Conservation (phyloP, 331 rosid species). For the Rosa hybrid region DNA sequence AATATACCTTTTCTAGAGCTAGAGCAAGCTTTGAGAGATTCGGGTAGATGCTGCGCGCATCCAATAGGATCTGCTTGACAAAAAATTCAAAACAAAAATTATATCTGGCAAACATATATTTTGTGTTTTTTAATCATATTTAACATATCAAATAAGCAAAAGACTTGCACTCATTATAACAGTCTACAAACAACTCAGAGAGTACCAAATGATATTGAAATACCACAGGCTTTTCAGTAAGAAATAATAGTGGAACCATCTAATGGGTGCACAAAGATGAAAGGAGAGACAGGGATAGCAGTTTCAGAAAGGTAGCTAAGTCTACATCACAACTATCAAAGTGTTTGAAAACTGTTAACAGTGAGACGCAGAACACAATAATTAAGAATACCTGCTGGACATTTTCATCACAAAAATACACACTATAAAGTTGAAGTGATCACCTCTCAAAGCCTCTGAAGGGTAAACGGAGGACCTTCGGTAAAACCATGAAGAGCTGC, state of each 20-base stretch:
- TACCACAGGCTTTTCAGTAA: background rate
- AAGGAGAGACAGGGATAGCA: background rate
- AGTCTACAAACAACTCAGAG: background rate
- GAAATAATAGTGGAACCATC: background rate
- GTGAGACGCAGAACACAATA: background rate
- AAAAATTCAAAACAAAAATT: conserved; percentile 13
- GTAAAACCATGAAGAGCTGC: conserved; percentile 71
- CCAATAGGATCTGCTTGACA: conserved; percentile 75
- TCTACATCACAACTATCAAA: background rate
- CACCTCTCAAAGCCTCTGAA: conserved; percentile 96
- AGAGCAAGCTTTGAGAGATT: conserved; percentile 84
- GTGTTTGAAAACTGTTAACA: background rate
- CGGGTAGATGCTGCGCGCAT: conserved; percentile 71
- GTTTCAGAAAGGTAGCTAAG: background rate
- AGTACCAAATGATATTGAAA: background rate
- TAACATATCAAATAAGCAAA: background rate
- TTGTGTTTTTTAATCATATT: background rate
- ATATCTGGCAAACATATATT: background rate
- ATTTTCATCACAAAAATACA: background rate
- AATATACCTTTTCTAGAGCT: conserved; percentile 90
- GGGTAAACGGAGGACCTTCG: conserved; percentile 93
- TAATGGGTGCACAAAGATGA: background rate
- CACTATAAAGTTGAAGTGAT: conserved; percentile 4
- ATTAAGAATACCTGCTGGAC: background rate
- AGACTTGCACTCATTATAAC: conserved; percentile 7